Base-by-base conservation (phyloP, 1,139 yeast species). In the Taphrina pruni region DNA sequence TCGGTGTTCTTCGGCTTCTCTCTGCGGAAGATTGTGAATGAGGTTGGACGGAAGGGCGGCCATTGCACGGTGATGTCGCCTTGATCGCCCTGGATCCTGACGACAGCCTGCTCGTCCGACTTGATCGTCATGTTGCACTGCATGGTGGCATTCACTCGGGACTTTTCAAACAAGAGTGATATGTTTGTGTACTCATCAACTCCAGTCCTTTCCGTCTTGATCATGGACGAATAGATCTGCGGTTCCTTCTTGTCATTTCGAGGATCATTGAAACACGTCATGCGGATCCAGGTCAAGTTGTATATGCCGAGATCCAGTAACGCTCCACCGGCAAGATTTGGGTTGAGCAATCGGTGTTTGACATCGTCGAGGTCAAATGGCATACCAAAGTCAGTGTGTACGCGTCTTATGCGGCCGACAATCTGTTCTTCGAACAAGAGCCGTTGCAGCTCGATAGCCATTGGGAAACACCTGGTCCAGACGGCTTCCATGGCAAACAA, bases 391-490 rank as follows among this genome's bases (percentile, higher is more conserved):
- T 83, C 85, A 38, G 80, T 78, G 60, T 75, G 73, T 14, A 85
- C 77, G 39, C 86, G 77, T 72, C 78, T 77, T 20, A 85, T 77
- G 20, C 81, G 81, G 1, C 88, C 88, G 71, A 86, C 75, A 14
- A 80, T 77, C 71, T 80, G 78, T 41, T 85, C 82, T 38, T 81
- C 79, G 72, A 81, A 83, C 43, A 86, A 74, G 70, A 80, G 77
- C 46, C 79, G 71, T 71, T 81, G 78, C 68, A 85, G 77, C 39
- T 79, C 79, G 36, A 75, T 70, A 50, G 83, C 79, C 21, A 84
- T 74, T 1, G 89, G 89, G 79, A 86, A 84, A 75, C 84, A 86
- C 64, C 89, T 79, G 1, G 88, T 84, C 90, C 90, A 87, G 69
- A 86, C 83, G 1, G 85, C 89, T 75, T 87, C 90, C 88, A 87